phyloP scores from a whole-genome alignment of 2,329 filamentous ascomycete species.

The Neophaeococcomyces mojaviensis region DNA sequence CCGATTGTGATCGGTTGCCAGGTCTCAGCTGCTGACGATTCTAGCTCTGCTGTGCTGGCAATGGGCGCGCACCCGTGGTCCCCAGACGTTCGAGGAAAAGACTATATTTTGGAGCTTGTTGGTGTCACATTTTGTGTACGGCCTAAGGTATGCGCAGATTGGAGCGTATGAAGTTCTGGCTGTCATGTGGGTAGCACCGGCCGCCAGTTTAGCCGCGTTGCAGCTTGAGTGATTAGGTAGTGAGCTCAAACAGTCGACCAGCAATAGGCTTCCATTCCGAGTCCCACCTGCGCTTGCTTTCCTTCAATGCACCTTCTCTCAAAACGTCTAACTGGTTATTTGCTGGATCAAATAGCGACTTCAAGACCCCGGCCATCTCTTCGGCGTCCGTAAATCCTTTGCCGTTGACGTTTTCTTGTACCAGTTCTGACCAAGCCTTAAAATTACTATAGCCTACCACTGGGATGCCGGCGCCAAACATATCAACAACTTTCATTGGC shows the following conservation, averaged over 20 bases:
- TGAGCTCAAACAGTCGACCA: constrained; percentile 58
- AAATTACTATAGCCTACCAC: constrained; percentile 82
- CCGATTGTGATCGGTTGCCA: background rate
- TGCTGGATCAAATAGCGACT: constrained; percentile 54
- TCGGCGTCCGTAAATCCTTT: constrained; percentile 68
- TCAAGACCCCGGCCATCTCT: constrained; percentile 57
- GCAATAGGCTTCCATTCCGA: constrained; percentile 86
- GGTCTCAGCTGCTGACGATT: background rate
- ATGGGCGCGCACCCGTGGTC: constrained; percentile 8
- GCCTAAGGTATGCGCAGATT: constrained; percentile 1
- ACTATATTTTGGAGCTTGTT: constrained; percentile 10
- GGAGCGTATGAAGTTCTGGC: constrained; percentile 5
- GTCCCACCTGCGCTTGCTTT: constrained; percentile 76
- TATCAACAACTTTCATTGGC: constrained; percentile 98
- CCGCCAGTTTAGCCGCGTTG: background rate
- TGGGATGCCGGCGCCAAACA: constrained; percentile 91
- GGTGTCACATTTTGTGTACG: background rate
- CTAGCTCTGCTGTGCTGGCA: constrained; percentile 9
- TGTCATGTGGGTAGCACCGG: constrained; percentile 5
- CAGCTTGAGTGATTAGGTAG: constrained; percentile 2
- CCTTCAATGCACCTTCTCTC: constrained; percentile 62
- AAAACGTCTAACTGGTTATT: constrained; percentile 51
- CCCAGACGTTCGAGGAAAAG: constrained; percentile 2
- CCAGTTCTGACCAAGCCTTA: constrained; percentile 83
- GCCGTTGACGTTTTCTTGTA: constrained; percentile 79